Evolutionary conservation across 495 filamentous ascomycete species (phyloP).

Genomic region (Aspergillus sclerotioniger): DNA sequence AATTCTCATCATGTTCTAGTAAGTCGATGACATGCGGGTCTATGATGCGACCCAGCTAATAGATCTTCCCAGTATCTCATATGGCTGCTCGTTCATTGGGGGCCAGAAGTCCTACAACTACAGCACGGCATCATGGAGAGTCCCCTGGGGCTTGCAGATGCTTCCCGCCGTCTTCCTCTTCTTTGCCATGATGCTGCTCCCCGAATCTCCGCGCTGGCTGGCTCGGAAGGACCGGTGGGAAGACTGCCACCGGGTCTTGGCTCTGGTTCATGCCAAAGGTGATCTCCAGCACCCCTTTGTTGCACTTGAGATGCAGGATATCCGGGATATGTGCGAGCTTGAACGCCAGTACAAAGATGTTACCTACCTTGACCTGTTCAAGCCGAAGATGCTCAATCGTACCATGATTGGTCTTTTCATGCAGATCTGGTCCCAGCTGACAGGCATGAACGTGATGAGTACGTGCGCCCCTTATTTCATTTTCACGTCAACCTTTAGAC

Average conservation of each 20-base stretch:
- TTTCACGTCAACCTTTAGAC: background rate
- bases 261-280: constrained; percentile 69
- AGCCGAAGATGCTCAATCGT: constrained; percentile 67
- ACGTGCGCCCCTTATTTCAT: background rate
- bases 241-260: constrained; percentile 61
- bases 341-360: constrained; percentile 60
- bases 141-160: constrained; percentile 79
- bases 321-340: constrained; percentile 66
- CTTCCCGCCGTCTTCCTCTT: constrained; percentile 67
- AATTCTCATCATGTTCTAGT: constrained; percentile 78
- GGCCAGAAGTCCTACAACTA: constrained; percentile 24
- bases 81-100: constrained; percentile 66
- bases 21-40: constrained; percentile 8
- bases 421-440: constrained; percentile 82
- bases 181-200: constrained; percentile 63
- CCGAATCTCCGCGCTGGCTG: constrained; percentile 79
- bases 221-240: constrained; percentile 75
- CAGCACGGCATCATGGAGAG: constrained; percentile 58
- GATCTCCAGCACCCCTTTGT: constrained; percentile 63
- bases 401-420: constrained; percentile 69
- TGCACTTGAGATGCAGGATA: constrained; percentile 63
- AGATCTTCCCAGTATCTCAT: constrained; percentile 53
- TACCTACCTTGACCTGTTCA: constrained; percentile 67
- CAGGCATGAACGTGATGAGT: constrained; percentile 84
- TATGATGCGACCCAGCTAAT: background rate